Percentiles rank a stretch among this genome's conserved stretches.
These are phyloP conservation scores for Mallotus nudiflorus DNA, from an alignment of 345 rosid species.

Conservation along the genomic window DNA sequence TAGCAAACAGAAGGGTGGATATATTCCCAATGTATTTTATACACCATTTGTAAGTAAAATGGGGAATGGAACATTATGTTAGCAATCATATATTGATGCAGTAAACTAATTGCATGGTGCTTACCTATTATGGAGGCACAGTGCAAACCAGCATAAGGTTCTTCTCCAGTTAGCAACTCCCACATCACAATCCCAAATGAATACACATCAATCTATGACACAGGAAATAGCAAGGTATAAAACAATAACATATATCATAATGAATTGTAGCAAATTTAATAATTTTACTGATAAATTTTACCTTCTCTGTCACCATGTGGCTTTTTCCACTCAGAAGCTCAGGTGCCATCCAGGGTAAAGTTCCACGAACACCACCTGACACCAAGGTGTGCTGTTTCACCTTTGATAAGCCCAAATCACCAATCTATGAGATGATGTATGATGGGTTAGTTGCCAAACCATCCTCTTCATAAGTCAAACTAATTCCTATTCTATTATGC, in stretches of 20 bases:
- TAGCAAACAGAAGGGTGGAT: too few species aligned
- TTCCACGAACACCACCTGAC: slow-evolving; percentile 98
- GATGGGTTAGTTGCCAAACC: slow-evolving; percentile 15
- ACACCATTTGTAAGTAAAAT: background rate
- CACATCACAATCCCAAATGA: slow-evolving; percentile 98
- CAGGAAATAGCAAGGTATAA: slow-evolving; percentile 10
- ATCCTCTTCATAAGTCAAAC: background rate
- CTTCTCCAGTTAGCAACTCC: slow-evolving; percentile 96
- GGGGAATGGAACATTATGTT: background rate
- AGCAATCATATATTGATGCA: background rate
- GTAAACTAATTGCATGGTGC: slow-evolving; percentile 9
- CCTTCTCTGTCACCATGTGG: slow-evolving; percentile 98
- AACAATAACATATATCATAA: too few species aligned
- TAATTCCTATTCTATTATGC: background rate
- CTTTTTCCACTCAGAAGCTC: slow-evolving; percentile 98
- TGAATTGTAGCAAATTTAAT: background rate
- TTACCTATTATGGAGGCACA: slow-evolving; percentile 97
- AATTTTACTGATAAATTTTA: slow-evolving; percentile 22
- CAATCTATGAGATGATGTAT: slow-evolving; percentile 54
- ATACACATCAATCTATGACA: slow-evolving; percentile 86
- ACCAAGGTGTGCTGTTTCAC: slow-evolving; percentile 94
- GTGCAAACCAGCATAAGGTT: slow-evolving; percentile 91
- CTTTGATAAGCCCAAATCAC: slow-evolving; percentile 95
- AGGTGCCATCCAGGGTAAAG: slow-evolving; percentile 99
- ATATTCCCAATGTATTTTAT: background rate